These are phyloP conservation scores for Claviceps sp. DNA, from an alignment of 2,329 filamentous ascomycete species.

Conservation along the genomic window DNA sequence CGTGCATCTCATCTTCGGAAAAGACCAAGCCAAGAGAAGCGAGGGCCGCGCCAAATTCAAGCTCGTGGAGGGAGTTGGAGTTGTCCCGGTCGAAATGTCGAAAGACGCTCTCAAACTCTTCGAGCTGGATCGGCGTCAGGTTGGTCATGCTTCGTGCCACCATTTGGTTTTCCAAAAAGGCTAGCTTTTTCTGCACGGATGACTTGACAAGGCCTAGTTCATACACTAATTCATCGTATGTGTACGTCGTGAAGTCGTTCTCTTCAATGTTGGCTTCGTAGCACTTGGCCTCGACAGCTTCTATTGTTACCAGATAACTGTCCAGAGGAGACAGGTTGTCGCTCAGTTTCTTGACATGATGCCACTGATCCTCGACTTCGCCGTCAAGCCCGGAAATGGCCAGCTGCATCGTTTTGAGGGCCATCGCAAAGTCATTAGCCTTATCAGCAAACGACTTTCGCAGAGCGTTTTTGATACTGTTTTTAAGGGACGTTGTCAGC, in stretches of 20 bases:
- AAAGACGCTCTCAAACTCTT: conserved; percentile 98
- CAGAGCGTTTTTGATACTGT: conserved; percentile 83
- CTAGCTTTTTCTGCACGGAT: conserved; percentile 89
- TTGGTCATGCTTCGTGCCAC: conserved; percentile 98
- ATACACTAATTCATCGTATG: conserved; percentile 90
- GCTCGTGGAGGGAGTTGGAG: conserved; percentile 77
- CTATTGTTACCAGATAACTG: conserved; percentile 79
- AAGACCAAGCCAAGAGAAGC: conserved; percentile 94
- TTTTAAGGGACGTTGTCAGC: conserved; percentile 17
- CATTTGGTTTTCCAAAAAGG: conserved; percentile 96
- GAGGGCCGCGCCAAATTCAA: conserved; percentile 91
- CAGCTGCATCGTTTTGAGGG: conserved; percentile 85
- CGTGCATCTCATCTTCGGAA: conserved; percentile 96
- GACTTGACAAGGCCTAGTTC: conserved; percentile 84
- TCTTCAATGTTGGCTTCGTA: conserved; percentile 96
- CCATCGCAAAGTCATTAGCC: conserved; percentile 93
- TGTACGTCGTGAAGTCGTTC: conserved; percentile 99
- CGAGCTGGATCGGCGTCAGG: conserved; percentile 90
- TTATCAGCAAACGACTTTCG: conserved; percentile 92
- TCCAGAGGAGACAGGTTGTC: conserved; percentile 82
- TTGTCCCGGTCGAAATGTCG: conserved; percentile 92
- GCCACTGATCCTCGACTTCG: conserved; percentile 86
- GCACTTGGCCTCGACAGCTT: conserved; percentile 74
- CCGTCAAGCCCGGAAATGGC: conserved; percentile 96
- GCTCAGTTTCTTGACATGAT: conserved; percentile 74